phyloP scores from a whole-genome alignment of 73 alveolate species.

The Tetrahymena elliotti region DNA sequence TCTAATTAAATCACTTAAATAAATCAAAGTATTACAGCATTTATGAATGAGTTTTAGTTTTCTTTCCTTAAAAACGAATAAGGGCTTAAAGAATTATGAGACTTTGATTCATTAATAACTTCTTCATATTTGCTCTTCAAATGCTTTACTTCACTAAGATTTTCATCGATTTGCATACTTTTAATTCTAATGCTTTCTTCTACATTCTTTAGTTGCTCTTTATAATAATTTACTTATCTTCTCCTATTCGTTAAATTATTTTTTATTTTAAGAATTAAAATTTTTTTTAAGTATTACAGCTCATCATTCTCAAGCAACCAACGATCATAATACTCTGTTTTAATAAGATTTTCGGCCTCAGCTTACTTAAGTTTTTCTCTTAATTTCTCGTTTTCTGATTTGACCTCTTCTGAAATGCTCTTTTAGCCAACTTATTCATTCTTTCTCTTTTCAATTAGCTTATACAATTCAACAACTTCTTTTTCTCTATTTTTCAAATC shows the following conservation, averaged over 20 bases:
- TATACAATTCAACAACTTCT: background rate
- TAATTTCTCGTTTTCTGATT: background rate
- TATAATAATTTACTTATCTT: background rate
- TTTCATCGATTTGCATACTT: background rate
- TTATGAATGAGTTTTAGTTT: background rate
- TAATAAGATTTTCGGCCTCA: background rate
- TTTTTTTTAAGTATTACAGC: background rate
- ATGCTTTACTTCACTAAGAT: background rate
- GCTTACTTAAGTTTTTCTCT: background rate
- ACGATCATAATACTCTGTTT: background rate
- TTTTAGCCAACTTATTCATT: background rate
- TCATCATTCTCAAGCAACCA: background rate
- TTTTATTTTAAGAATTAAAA: too few species aligned
- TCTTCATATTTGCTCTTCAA: background rate
- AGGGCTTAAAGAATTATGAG: background rate
- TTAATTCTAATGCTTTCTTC: background rate
- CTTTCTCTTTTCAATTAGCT: background rate
- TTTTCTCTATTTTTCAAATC: background rate
- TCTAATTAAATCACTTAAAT: background rate
- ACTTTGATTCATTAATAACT: background rate
- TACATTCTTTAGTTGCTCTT: background rate
- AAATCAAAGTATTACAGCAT: background rate
- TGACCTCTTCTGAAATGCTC: background rate
- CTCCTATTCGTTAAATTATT: background rate
- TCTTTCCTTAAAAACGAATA: background rate